Evolutionary conservation across 306 rosid species (phyloP).

Genomic region (Prunus dulcis): DNA sequence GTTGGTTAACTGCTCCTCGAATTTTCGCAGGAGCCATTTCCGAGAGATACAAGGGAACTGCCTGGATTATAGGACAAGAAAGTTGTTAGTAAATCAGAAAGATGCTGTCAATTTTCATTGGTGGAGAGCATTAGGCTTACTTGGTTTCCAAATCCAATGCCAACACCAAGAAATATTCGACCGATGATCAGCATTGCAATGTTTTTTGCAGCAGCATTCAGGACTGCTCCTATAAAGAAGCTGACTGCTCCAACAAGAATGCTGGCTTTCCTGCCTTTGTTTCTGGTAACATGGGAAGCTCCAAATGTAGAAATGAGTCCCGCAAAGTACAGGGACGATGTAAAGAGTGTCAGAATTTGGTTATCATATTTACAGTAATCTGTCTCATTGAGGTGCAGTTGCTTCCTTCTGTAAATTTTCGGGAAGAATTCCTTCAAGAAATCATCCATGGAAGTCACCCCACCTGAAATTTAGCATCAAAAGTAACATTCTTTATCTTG

Average conservation of each 20-base stretch:
- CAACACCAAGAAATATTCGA: slow-evolving; percentile 69
- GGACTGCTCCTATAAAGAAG: slow-evolving; percentile 70
- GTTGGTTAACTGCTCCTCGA: slow-evolving; percentile 89
- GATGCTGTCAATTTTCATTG: neutral
- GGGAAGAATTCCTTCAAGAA: slow-evolving; percentile 78
- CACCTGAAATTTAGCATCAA: slow-evolving; percentile 48
- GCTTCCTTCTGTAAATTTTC: slow-evolving; percentile 61
- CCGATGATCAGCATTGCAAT: slow-evolving; percentile 80
- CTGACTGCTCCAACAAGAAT: slow-evolving; percentile 83
- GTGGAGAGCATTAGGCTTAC: slow-evolving; percentile 38
- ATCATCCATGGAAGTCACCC: slow-evolving; percentile 95
- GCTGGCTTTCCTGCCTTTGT: slow-evolving; percentile 75
- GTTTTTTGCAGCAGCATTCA: slow-evolving; percentile 76
- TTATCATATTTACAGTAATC: slow-evolving; percentile 87
- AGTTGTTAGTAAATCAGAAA: slow-evolving; percentile 3
- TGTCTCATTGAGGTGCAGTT: slow-evolving; percentile 57
- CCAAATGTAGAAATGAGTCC: slow-evolving; percentile 78
- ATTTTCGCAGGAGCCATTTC: slow-evolving; percentile 88
- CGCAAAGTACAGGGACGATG: slow-evolving; percentile 89
- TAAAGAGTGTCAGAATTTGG: slow-evolving; percentile 83
- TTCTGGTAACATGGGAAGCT: slow-evolving; percentile 75
- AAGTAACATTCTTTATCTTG: neutral
- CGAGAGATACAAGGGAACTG: slow-evolving; percentile 83
- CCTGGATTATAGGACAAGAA: slow-evolving; percentile 42
- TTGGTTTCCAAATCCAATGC: slow-evolving; percentile 95